Evolutionary conservation across 192 early-diverging fungal genomes (phyloP), one percentile per base, ranked within the genome.

Genomic region (Coemansia sp.): DNA sequence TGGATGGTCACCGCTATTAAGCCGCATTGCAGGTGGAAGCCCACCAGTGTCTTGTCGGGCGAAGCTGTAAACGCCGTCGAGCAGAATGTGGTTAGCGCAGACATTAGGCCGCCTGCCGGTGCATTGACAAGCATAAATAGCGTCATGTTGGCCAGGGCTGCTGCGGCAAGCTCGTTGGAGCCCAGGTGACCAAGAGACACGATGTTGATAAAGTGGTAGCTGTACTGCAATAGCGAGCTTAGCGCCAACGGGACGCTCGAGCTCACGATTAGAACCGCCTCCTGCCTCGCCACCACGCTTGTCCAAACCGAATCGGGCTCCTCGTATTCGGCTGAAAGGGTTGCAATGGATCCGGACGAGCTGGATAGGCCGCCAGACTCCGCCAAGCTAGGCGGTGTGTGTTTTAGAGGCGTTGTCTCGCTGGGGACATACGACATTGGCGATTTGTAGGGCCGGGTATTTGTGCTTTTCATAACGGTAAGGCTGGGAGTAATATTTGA

Each of bases 1-100:
- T 91, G 75, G 13, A 90, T 9, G 12, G 76, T 68, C 61, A 93
- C 83, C 31, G 95, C 86, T 33, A 97, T 73, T 8, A 99, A 76
- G 0, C 89, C 92, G 12, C 95, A 83, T 66, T 93, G 92, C 20
- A 92, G 68, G 62, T 92, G 88, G 3, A 91, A 78, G 13, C 92
- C 92, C 7, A 91, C 81, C 12, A 87, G 78, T 0, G 73, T 86
- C 55, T 85, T 87, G 61, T 90, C 87, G 33, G 73, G 66, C 26
- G 88, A 81, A 7, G 85, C 87, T 0, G 91, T 91, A 59, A 82
- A 93, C 6, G 90, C 85, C 41, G 90, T 88, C 3, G 87, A 86
- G 61, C 88, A 90, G 23, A 91, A 73, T 0, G 91, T 94, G 65
- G 93, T 91, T 16, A 94, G 75, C 0, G 91, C 90, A 1, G 89